A percentile compares a stretch with the other conserved stretches of the same genome.
phyloP scores from a whole-genome alignment of 345 rosid species.

The Lepidium didymum region DNA sequence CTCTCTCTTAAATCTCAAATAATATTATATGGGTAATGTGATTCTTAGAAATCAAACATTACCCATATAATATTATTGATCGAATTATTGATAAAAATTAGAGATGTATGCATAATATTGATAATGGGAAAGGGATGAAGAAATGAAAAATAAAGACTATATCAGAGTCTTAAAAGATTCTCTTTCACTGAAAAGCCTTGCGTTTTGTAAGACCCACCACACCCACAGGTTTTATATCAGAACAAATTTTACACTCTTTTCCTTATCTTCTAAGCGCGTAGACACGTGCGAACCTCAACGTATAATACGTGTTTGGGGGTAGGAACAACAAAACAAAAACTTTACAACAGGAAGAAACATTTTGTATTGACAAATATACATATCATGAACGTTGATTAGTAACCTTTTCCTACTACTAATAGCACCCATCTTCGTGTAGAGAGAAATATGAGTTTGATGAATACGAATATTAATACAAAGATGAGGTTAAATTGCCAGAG shows the following conservation, averaged over 20 bases:
- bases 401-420: slow-evolving; percentile 7
- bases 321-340: slow-evolving; percentile 12
- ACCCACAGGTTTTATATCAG: slow-evolving; percentile 20
- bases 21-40: no score
- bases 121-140: slow-evolving; percentile 22
- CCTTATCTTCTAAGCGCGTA: slow-evolving; percentile 18
- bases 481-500: no score
- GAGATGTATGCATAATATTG: background rate
- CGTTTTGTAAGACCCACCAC: slow-evolving; percentile 31
- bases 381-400: slow-evolving; percentile 15
- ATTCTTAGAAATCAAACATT: no score
- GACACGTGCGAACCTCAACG: slow-evolving; percentile 25
- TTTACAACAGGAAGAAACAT: background rate
- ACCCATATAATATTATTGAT: no score
- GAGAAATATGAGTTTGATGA: slow-evolving; percentile 18
- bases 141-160: background rate
- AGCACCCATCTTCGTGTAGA: slow-evolving; percentile 1
- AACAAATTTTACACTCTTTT: background rate
- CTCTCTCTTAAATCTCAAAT: no score
- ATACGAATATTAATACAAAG: no score
- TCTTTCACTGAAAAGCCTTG: slow-evolving; percentile 31
- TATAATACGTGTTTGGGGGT: slow-evolving; percentile 19
- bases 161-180: slow-evolving; percentile 33
- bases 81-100: no score
- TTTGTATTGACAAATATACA: slow-evolving; percentile 13